phyloP scores from a whole-genome alignment of 164 flowering plant genomes.

The Brasenia schreberi region DNA sequence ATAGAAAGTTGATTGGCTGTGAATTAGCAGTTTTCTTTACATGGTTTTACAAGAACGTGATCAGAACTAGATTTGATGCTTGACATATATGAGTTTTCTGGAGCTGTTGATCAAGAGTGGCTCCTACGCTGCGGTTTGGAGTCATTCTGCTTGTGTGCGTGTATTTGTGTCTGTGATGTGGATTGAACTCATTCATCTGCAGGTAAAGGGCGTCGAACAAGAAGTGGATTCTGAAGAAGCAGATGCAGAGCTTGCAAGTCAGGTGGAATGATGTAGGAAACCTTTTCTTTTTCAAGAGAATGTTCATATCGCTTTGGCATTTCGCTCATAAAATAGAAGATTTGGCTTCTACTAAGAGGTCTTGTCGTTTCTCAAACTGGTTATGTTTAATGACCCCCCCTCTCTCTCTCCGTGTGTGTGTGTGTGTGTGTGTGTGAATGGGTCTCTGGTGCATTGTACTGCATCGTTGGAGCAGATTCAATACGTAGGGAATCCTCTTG shows the following conservation, averaged over 20 bases:
- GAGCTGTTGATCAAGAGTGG: too few relatives aligned
- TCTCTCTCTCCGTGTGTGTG: too few relatives aligned
- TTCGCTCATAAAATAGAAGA: too few relatives aligned
- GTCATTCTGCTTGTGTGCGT: background rate
- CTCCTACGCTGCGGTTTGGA: background rate
- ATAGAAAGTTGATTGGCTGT: background rate
- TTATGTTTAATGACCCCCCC: too few relatives aligned
- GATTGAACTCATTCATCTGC: conserved; percentile 4
- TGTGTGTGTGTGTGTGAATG: too few relatives aligned
- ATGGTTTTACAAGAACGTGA: background rate
- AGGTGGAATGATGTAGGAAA: conserved; percentile 14
- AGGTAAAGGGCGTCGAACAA: conserved; percentile 85
- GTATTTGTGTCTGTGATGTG: background rate
- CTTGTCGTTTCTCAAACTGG: too few relatives aligned
- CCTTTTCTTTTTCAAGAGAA: background rate
- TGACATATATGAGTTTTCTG: background rate
- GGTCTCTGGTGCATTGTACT: too few relatives aligned
- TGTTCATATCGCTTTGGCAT: too few relatives aligned
- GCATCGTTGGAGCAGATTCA: too few relatives aligned
- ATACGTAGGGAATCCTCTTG: too few relatives aligned
- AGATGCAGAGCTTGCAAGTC: conserved; percentile 19
- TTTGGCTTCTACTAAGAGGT: too few relatives aligned
- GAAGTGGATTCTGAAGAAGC: conserved; percentile 60
- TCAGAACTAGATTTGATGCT: background rate
- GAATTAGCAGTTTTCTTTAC: background rate